Conservation (phyloP, 176 grass and related monocot genomes). For the Lolium rigidum region DNA sequence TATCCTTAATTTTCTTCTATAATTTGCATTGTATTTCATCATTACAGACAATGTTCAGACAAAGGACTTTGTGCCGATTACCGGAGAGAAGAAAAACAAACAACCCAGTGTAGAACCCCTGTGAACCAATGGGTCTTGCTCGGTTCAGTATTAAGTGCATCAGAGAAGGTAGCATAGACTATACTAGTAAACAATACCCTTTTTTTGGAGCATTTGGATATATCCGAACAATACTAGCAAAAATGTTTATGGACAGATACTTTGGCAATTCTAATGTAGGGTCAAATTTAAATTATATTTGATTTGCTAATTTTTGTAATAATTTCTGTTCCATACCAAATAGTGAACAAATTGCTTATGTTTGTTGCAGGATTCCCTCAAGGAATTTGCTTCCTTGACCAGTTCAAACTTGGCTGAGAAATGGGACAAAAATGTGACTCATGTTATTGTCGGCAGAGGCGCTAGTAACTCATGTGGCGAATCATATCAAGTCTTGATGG, state of each 20-base stretch:
- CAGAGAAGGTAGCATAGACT: slow-evolving; percentile 48
- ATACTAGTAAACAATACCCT: not conserved
- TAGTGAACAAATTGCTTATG: not conserved
- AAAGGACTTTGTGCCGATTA: not conserved
- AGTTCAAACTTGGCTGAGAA: not conserved
- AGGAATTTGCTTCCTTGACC: slow-evolving; percentile 43
- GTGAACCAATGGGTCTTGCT: slow-evolving; percentile 43
- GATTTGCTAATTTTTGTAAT: slow-evolving; percentile 26
- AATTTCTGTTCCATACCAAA: not conserved
- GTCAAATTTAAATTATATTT: not conserved
- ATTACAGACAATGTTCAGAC: slow-evolving; percentile 31
- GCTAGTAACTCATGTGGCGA: not conserved
- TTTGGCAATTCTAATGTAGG: not conserved
- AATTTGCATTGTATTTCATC: not conserved
- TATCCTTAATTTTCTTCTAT: too few relatives aligned
- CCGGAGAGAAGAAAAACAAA: not conserved
- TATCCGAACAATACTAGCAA: not conserved
- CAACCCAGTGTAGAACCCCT: not conserved
- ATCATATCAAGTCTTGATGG: slow-evolving; percentile 58
- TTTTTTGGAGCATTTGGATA: not conserved
- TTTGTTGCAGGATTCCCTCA: slow-evolving; percentile 38
- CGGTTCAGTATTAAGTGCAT: slow-evolving; percentile 37
- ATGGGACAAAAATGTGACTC: slow-evolving; percentile 54
- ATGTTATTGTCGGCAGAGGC: slow-evolving; percentile 51
- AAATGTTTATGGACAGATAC: not conserved